Conservation (phyloP, 2,329 filamentous ascomycete genomes). For the Pseudogymnoascus sp. region DNA sequence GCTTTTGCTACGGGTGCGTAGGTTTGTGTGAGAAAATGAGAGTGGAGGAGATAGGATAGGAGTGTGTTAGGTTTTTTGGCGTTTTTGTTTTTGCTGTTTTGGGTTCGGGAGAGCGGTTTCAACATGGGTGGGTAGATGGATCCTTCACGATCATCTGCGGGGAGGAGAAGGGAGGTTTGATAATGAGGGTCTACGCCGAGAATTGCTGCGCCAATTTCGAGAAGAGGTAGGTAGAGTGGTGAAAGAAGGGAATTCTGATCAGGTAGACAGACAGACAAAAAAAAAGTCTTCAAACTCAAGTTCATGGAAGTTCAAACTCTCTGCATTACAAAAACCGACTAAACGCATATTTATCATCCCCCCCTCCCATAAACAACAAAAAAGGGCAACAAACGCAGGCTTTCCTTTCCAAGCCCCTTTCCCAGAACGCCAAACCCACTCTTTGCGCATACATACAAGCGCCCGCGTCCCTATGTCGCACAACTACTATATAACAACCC, state of each 20-base stretch:
- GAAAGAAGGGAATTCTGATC: background rate
- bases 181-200: background rate
- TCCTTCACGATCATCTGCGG: background rate
- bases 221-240: background rate
- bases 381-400: background rate
- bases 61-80: background rate
- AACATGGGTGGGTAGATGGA: background rate
- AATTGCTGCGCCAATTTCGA: too few relatives aligned
- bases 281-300: background rate
- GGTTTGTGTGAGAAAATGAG: background rate
- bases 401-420: background rate
- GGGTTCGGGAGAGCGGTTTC: background rate
- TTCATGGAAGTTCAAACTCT: background rate
- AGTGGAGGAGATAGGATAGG: background rate
- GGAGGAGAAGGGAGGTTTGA: background rate
- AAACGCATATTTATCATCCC: background rate
- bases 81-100: background rate
- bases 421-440: background rate
- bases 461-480: background rate
- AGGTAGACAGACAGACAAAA: background rate
- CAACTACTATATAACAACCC: background rate
- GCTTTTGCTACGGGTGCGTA: constrained; percentile 35
- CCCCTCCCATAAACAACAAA: background rate
- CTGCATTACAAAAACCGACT: background rate
- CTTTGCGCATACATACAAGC: background rate